phyloP scores from a whole-genome alignment of 352 stramenopile species.

The Saprolegnia diclina region DNA sequence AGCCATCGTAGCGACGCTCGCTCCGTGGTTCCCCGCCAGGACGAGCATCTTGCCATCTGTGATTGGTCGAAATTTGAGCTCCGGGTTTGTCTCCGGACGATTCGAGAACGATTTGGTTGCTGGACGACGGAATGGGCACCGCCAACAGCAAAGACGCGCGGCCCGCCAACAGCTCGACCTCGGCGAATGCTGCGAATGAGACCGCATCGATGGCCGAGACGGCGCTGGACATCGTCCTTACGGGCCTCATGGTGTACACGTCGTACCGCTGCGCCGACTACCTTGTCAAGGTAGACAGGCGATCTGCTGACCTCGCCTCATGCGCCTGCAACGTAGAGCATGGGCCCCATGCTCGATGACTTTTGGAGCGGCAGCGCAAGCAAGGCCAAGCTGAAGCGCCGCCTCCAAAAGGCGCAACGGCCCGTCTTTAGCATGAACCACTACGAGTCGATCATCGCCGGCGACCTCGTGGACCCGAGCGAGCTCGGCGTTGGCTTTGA shows the following conservation, averaged over 20 bases:
- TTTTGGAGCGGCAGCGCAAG: slow-evolving; percentile 53
- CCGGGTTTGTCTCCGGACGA: neutral
- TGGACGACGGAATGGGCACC: slow-evolving; percentile 10
- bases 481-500: slow-evolving; percentile 90
- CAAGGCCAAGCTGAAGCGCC: slow-evolving; percentile 66
- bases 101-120: neutral
- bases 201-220: slow-evolving; percentile 35
- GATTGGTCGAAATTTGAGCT: neutral
- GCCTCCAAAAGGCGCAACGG: slow-evolving; percentile 54
- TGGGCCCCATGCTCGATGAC: slow-evolving; percentile 84
- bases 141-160: slow-evolving; percentile 18
- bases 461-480: slow-evolving; percentile 91
- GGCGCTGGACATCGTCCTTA: slow-evolving; percentile 63
- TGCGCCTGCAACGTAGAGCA: slow-evolving; percentile 31
- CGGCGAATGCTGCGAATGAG: neutral
- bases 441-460: slow-evolving; percentile 89
- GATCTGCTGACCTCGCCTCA: neutral
- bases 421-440: slow-evolving; percentile 72
- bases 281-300: slow-evolving; percentile 54
- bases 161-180: neutral
- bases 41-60: neutral
- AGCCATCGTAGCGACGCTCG: neutral
- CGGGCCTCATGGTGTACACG: slow-evolving; percentile 75
- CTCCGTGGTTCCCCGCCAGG: neutral
- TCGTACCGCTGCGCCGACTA: slow-evolving; percentile 80